A percentile compares a stretch with the other conserved stretches of the same genome.
These are phyloP conservation scores for Penicillium sp. DNA, from an alignment of 2,329 filamentous ascomycete genomes.

Conservation along the genomic window DNA sequence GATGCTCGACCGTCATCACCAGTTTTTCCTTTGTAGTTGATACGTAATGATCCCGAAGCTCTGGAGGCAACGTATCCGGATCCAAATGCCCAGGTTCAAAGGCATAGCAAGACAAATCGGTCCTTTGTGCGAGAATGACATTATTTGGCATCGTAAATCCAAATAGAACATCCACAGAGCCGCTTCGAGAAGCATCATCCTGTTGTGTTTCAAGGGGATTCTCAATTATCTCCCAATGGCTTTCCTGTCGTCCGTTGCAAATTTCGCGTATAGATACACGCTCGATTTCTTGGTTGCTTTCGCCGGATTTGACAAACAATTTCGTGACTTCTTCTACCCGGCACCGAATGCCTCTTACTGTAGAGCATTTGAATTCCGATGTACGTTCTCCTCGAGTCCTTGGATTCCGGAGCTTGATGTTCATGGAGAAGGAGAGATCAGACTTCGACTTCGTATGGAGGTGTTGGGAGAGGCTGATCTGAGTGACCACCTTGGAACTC, in stretches of 20 bases:
- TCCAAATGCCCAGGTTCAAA: background rate
- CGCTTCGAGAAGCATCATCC: background rate
- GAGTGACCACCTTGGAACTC: background rate
- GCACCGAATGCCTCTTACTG: constrained; percentile 2
- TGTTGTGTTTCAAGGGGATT: background rate
- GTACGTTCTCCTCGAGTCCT: background rate
- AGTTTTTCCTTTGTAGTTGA: background rate
- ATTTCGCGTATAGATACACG: background rate
- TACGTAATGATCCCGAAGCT: background rate
- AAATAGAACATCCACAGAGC: background rate
- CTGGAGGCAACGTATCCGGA: background rate
- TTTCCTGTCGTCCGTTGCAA: background rate
- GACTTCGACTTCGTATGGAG: background rate
- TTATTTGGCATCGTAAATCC: background rate
- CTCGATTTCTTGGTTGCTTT: background rate
- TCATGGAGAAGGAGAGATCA: background rate
- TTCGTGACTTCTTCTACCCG: constrained; percentile 1
- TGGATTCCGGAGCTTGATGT: background rate
- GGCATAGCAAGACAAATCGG: background rate
- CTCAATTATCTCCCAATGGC: background rate
- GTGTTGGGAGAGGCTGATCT: constrained; percentile 1
- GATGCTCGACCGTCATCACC: constrained; percentile 3
- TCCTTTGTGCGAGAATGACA: background rate
- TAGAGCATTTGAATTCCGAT: background rate
- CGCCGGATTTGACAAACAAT: background rate